Evolutionary conservation across 306 rosid species (phyloP), one percentile per base, ranked within the genome.

Genomic region (Begonia loranthoides): DNA sequence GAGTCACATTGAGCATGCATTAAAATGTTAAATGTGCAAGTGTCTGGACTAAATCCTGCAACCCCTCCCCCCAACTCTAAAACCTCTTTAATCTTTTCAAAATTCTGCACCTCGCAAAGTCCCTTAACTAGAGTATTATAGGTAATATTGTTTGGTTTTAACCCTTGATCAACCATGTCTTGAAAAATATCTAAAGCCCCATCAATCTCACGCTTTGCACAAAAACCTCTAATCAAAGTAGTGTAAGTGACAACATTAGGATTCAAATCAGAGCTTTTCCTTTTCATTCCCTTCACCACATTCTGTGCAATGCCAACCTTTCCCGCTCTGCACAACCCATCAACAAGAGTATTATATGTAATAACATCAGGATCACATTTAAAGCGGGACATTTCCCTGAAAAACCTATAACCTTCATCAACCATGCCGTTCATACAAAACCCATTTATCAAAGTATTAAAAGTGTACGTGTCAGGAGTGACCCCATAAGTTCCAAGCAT

Each of bases 251-350:
- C 90, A 67, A 80, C 65, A 62, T 83, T 76, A 24, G 96, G 90
- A 63, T 51, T 76, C 76, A 83, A 70, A 66, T 66, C 87, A 59
- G 43, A 50, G 17, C 76, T 59, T 53, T 63, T 87, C 75, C 74
- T 80, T 12, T 66, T 41, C 96, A 87, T 71, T 48, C 87, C 96
- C 64, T 76, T 73, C 54, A 80, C 82, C 60, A 87, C 71, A 64
- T 83, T 83, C 33, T 63, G 71, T 0, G 96, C 96, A 5, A 57
- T 62, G 22, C 51, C 59, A 17, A 80, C 79, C 74, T 76, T 83
- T 53, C 96, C 94, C 0, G 51, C 94, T 54, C 79, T 73, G 64
- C 96, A 87, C 76, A 87, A 64, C 51, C 96, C 96, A 73, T 87
- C 96, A 36, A 83, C 94, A 19, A 87, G 81, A 0, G 90, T 76